Percentiles rank a stretch among this genome's conserved stretches.
phyloP scores from a whole-genome alignment of 257 asterid species.

The Salvia splendens region DNA sequence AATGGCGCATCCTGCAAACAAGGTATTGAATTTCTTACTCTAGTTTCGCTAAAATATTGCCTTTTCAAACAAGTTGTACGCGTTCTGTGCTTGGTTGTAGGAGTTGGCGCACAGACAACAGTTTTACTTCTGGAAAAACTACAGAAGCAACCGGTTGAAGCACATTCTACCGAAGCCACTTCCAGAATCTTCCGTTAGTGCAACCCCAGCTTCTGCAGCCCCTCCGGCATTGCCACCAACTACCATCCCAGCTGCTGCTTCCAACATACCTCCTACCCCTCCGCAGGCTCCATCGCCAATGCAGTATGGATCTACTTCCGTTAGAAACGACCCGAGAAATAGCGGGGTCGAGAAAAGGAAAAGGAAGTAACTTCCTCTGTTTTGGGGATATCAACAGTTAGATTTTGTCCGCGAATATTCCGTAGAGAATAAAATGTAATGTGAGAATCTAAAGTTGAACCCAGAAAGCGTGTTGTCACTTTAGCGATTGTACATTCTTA shows the following conservation, averaged over 20 bases:
- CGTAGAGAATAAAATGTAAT: neutral
- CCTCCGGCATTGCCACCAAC: slow-evolving; percentile 57
- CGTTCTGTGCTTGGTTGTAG: slow-evolving; percentile 39
- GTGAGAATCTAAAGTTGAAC: neutral
- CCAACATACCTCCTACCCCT: slow-evolving; percentile 43
- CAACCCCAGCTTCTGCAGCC: slow-evolving; percentile 49
- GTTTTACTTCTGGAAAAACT: slow-evolving; percentile 90
- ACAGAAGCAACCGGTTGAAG: slow-evolving; percentile 86
- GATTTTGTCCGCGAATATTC: neutral
- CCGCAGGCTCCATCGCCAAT: slow-evolving; percentile 61
- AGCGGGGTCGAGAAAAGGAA: slow-evolving; percentile 66
- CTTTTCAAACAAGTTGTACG: neutral
- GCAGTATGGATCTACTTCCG: slow-evolving; percentile 68
- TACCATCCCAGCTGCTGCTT: slow-evolving; percentile 33
- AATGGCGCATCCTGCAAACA: slow-evolving; percentile 95
- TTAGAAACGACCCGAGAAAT: slow-evolving; percentile 70
- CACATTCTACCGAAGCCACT: slow-evolving; percentile 90
- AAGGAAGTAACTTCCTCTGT: slow-evolving; percentile 54
- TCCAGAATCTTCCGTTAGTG: slow-evolving; percentile 57
- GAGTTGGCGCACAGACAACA: slow-evolving; percentile 97
- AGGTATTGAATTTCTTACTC: slow-evolving; percentile 44
- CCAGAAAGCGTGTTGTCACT: no score
- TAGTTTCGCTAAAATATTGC: no score
- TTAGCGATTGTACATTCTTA: no score
- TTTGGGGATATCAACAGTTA: neutral